A percentile compares a stretch with the other conserved stretches of the same genome.
These are phyloP conservation scores for Leccinum insolens DNA, from an alignment of 1,284 basidiomycete genomes.

Conservation along the genomic window DNA sequence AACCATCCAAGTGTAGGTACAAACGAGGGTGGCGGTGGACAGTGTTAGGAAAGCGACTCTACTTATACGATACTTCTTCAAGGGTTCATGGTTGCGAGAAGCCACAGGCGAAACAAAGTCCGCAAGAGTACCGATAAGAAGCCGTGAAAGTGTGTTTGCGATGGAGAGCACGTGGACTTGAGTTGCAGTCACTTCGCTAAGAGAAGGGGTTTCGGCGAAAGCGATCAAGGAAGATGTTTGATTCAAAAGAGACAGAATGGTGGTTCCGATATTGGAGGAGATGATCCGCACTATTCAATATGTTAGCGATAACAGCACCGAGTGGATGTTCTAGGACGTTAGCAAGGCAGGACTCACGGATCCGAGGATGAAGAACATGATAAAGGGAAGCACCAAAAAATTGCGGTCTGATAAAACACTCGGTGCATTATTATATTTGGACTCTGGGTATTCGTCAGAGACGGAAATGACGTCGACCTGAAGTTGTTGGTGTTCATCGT, in stretches of 20 bases:
- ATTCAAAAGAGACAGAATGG: slow-evolving; percentile 63
- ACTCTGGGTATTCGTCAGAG: slow-evolving; percentile 37
- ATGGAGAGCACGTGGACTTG: slow-evolving; percentile 75
- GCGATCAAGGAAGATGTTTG: slow-evolving; percentile 23
- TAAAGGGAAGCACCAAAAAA: slow-evolving; percentile 57
- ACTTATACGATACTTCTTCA: slow-evolving; percentile 57
- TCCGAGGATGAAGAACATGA: slow-evolving; percentile 56
- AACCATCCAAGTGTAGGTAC: slow-evolving; percentile 58
- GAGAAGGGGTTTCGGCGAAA: slow-evolving; percentile 23
- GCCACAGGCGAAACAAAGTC: slow-evolving; percentile 68
- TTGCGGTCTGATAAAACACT: slow-evolving; percentile 55
- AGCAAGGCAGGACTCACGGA: slow-evolving; percentile 48
- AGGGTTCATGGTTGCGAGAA: slow-evolving; percentile 35
- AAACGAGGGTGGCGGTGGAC: slow-evolving; percentile 48
- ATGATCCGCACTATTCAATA: slow-evolving; percentile 58
- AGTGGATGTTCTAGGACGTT: neutral
- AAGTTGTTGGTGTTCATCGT: slow-evolving; percentile 7
- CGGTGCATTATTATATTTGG: slow-evolving; percentile 23
- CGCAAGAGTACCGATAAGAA: slow-evolving; percentile 68
- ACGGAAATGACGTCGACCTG: slow-evolving; percentile 28
- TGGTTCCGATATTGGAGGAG: slow-evolving; percentile 76
- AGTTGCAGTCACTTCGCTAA: slow-evolving; percentile 43
- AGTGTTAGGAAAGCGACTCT: slow-evolving; percentile 60
- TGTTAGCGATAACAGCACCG: neutral
- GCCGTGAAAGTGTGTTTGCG: slow-evolving; percentile 68